Conservation (phyloP, 1,139 yeast species). For the Diutina pseudorugosa region DNA sequence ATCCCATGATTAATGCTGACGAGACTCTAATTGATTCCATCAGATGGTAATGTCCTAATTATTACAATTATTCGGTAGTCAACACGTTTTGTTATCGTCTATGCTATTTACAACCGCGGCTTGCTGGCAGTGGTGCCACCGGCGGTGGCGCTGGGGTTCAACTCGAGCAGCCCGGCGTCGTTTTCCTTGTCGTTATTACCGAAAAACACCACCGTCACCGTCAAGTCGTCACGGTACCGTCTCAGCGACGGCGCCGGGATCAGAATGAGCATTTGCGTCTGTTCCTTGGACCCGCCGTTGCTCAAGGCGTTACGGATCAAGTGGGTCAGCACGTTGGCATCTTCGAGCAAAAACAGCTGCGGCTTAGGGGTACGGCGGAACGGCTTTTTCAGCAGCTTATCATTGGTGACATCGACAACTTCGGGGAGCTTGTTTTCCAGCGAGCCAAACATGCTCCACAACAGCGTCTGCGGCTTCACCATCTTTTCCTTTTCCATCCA, state of each 20-base stretch:
- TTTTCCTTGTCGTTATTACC: conserved; percentile 45
- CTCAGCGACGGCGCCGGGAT: conserved; percentile 93
- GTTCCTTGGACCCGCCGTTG: conserved; percentile 76
- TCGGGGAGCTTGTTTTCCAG: conserved; percentile 46
- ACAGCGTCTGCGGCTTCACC: conserved; percentile 35
- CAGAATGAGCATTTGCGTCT: conserved; percentile 76
- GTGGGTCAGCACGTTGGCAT: conserved; percentile 85
- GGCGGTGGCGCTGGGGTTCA: conserved; percentile 46
- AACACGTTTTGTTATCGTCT: not conserved
- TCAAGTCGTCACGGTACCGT: conserved; percentile 86
- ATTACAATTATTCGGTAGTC: no score
- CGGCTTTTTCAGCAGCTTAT: conserved; percentile 35
- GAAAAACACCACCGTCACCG: conserved; percentile 81
- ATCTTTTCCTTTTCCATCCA: conserved; percentile 81
- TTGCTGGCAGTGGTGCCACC: conserved; percentile 38
- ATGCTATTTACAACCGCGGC: not conserved
- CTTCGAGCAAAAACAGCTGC: conserved; percentile 45
- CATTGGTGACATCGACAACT: conserved; percentile 49
- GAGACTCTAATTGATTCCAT: no score
- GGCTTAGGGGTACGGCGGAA: conserved; percentile 28
- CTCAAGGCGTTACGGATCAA: conserved; percentile 88
- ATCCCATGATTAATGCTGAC: no score
- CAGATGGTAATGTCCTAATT: no score
- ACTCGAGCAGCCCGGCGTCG: conserved; percentile 37
- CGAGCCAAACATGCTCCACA: conserved; percentile 33